phyloP scores from a whole-genome alignment of 257 asterid species.

The Knoxia roxburghii region DNA sequence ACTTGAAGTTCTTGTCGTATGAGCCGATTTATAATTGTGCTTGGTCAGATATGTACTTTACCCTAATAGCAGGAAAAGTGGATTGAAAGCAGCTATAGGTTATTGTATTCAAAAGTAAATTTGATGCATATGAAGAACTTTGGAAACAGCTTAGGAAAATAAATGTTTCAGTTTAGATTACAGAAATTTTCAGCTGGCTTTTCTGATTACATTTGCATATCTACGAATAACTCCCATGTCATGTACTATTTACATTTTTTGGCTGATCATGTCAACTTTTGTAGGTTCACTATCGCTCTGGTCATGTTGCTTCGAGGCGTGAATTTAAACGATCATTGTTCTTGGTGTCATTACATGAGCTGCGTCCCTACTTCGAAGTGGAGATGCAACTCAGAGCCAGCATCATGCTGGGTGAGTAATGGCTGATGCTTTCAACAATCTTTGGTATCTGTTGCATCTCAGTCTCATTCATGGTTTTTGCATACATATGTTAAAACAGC shows the following conservation, averaged over 20 bases:
- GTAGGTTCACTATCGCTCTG: conserved; percentile 60
- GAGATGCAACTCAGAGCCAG: conserved; percentile 69
- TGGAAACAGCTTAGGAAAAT: too few relatives aligned
- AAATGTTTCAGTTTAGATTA: background rate
- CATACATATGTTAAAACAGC: background rate
- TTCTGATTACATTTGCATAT: background rate
- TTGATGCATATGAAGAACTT: too few relatives aligned
- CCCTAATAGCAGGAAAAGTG: background rate
- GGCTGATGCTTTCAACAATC: background rate
- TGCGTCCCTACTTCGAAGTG: conserved; percentile 79
- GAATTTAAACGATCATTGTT: conserved; percentile 72
- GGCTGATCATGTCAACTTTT: background rate
- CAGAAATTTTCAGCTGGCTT: background rate
- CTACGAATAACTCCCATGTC: background rate
- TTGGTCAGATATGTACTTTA: background rate
- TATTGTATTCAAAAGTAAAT: too few relatives aligned
- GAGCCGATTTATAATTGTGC: background rate
- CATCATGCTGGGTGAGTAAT: conserved; percentile 58
- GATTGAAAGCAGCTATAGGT: background rate
- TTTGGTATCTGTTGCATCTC: too few relatives aligned
- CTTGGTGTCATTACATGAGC: conserved; percentile 92
- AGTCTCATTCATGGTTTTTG: background rate
- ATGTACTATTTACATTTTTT: background rate
- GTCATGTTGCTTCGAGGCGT: conserved; percentile 81
- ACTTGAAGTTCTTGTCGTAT: background rate